A percentile compares a stretch with the other conserved stretches of the same genome.
Conservation (phyloP, 805 yeast species). For the Saccharomycopsis lassenensis region DNA sequence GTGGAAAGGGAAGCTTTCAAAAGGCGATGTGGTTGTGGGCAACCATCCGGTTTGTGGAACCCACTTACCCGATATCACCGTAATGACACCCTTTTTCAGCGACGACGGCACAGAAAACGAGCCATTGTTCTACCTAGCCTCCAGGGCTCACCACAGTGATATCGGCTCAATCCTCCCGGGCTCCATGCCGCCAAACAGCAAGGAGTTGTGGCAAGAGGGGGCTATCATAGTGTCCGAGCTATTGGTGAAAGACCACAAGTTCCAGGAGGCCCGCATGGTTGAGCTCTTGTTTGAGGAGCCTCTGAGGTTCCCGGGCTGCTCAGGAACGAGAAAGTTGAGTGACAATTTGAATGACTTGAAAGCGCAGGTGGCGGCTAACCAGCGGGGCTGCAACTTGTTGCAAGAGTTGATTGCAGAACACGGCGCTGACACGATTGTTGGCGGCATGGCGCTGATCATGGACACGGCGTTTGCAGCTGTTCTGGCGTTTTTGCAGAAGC, state of each 20-base stretch:
- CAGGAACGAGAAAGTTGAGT: conserved; percentile 74
- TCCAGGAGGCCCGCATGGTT: conserved; percentile 63
- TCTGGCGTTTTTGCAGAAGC: conserved; percentile 36
- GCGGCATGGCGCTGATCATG: conserved; percentile 76
- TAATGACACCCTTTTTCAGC: conserved; percentile 74
- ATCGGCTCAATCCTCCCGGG: conserved; percentile 91
- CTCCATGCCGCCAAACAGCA: conserved; percentile 89
- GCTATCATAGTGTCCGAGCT: conserved; percentile 75
- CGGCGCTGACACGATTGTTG: conserved; percentile 44
- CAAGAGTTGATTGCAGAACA: conserved; percentile 51
- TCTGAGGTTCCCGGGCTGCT: conserved; percentile 71
- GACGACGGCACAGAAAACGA: conserved; percentile 26
- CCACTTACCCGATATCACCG: conserved; percentile 84
- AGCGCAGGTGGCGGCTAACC: conserved; percentile 85
- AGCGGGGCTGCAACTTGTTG: conserved; percentile 66
- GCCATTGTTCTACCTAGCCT: conserved; percentile 79
- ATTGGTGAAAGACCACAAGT: conserved; percentile 58
- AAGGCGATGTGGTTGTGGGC: conserved; percentile 68
- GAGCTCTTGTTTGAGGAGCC: conserved; percentile 60
- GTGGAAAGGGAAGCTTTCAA: conserved; percentile 54
- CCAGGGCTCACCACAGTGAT: conserved; percentile 94
- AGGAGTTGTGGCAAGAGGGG: conserved; percentile 79
- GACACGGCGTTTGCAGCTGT: conserved; percentile 68
- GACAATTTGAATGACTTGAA: conserved; percentile 80
- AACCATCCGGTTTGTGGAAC: conserved; percentile 80